Conservation (phyloP, 2,329 filamentous ascomycete genomes). For the Fusarium keratoplasticum region DNA sequence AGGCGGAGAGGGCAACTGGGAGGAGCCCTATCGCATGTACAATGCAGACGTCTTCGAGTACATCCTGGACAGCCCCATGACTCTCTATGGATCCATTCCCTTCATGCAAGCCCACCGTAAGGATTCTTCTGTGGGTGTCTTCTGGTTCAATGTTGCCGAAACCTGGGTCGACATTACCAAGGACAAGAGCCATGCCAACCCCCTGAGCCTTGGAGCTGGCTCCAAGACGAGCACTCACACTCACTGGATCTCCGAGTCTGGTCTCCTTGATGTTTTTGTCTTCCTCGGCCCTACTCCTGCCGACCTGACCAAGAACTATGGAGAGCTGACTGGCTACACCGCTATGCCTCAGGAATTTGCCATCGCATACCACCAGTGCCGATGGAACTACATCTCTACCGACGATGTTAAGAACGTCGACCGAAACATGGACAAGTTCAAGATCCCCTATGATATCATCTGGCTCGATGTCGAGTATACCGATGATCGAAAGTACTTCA, state of each 20-base stretch:
- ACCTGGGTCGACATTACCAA: conserved; percentile 98
- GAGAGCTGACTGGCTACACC: conserved; percentile 90
- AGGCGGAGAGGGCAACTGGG: conserved; percentile 85
- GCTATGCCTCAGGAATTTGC: conserved; percentile 93
- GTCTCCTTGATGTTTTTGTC: conserved; percentile 91
- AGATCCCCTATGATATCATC: conserved; percentile 98
- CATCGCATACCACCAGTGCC: conserved; percentile 95
- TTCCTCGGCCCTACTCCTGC: conserved; percentile 90
- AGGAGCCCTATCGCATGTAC: conserved; percentile 93
- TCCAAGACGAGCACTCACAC: conserved; percentile 83
- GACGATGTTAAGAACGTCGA: conserved; percentile 98
- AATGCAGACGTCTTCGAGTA: conserved; percentile 99
- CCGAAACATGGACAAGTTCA: conserved; percentile 92
- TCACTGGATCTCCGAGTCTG: conserved; percentile 96
- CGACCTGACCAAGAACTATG: conserved; percentile 84
- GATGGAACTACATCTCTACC: conserved; percentile 98
- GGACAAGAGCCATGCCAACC: conserved; percentile 77
- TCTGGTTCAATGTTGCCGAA: conserved; percentile 97
- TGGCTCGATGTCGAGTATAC: conserved; percentile 99
- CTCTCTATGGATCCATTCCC: conserved; percentile 95
- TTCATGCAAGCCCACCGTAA: conserved; percentile 98
- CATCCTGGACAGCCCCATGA: conserved; percentile 97
- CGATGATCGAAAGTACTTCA: conserved; percentile 97
- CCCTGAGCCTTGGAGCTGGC: conserved; percentile 77
- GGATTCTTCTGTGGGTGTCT: conserved; percentile 92